phyloP scores from a whole-genome alignment of 306 rosid species.

The Lagenaria siceraria region DNA sequence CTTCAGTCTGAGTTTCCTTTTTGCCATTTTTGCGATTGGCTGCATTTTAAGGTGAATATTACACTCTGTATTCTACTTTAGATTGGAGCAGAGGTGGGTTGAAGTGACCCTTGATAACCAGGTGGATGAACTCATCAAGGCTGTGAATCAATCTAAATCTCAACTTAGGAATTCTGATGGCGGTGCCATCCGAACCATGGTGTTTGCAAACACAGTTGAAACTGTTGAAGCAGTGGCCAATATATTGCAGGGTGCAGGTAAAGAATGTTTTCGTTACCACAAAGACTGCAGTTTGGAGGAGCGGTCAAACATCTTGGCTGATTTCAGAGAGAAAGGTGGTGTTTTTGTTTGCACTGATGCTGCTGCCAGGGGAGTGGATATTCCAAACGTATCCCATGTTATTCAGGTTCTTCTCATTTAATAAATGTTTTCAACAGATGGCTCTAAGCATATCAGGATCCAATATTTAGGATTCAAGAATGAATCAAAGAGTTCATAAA shows the following conservation, averaged over 20 bases:
- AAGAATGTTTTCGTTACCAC: constrained; percentile 67
- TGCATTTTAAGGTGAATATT: background rate
- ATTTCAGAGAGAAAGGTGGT: constrained; percentile 76
- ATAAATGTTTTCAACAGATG: background rate
- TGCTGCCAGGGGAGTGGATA: constrained; percentile 91
- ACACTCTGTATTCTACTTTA: constrained; percentile 16
- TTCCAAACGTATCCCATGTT: constrained; percentile 78
- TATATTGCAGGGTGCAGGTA: constrained; percentile 45
- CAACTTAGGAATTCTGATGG: constrained; percentile 28
- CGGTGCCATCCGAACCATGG: constrained; percentile 59
- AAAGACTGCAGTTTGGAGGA: constrained; percentile 80
- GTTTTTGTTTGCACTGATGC: constrained; percentile 95
- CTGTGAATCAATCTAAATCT: constrained; percentile 42
- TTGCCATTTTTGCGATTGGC: background rate
- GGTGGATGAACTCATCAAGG: constrained; percentile 71
- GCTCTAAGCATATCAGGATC: background rate
- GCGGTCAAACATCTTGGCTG: constrained; percentile 56
- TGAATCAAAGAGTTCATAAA: background rate
- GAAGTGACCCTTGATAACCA: constrained; percentile 68
- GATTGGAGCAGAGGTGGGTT: constrained; percentile 83
- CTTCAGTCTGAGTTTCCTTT: background rate
- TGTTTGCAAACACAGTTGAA: constrained; percentile 86
- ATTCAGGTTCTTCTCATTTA: constrained; percentile 54
- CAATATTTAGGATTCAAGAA: background rate
- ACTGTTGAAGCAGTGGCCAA: constrained; percentile 81